phyloP scores from a whole-genome alignment of 495 filamentous ascomycete species.

The Darksidea phi region DNA sequence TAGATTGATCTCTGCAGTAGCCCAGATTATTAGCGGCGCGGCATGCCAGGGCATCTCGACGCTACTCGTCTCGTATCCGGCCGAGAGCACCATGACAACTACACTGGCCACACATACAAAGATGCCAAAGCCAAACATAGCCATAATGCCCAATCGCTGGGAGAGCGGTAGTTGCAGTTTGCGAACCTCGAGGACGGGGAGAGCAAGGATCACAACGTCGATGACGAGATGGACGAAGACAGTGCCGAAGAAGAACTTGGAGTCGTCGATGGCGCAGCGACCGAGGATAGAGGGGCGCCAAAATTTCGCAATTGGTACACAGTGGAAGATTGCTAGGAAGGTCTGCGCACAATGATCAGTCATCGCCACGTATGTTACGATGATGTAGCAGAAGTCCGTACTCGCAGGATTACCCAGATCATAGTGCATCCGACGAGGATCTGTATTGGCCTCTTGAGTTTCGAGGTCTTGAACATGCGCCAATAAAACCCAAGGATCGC shows the following conservation, averaged over 20 bases:
- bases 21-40: slow-evolving; percentile 27
- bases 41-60: slow-evolving; percentile 27
- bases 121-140: slow-evolving; percentile 30
- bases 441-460: slow-evolving; percentile 26
- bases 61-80: slow-evolving; percentile 11
- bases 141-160: slow-evolving; percentile 11
- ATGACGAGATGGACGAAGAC: slow-evolving; percentile 24
- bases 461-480: slow-evolving; percentile 32
- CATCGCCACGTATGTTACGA: too few relatives aligned
- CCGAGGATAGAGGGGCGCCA: slow-evolving; percentile 14
- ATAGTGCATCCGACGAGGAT: slow-evolving; percentile 15
- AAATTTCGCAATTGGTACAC: slow-evolving; percentile 28
- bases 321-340: slow-evolving; percentile 32
- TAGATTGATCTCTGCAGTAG: slow-evolving; percentile 28
- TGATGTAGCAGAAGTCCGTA: too few relatives aligned
- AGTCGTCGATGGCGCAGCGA: slow-evolving; percentile 26
- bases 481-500: slow-evolving; percentile 34
- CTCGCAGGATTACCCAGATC: slow-evolving; percentile 25
- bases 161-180: slow-evolving; percentile 16
- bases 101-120: slow-evolving; percentile 48
- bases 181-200: slow-evolving; percentile 21
- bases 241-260: slow-evolving; percentile 30
- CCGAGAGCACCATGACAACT: slow-evolving; percentile 48
- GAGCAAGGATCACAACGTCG: slow-evolving; percentile 20
- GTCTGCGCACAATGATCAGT: slow-evolving; percentile 7